Conservation (phyloP, 2,329 filamentous ascomycete genomes). For the Trichoderma asperellum region DNA sequence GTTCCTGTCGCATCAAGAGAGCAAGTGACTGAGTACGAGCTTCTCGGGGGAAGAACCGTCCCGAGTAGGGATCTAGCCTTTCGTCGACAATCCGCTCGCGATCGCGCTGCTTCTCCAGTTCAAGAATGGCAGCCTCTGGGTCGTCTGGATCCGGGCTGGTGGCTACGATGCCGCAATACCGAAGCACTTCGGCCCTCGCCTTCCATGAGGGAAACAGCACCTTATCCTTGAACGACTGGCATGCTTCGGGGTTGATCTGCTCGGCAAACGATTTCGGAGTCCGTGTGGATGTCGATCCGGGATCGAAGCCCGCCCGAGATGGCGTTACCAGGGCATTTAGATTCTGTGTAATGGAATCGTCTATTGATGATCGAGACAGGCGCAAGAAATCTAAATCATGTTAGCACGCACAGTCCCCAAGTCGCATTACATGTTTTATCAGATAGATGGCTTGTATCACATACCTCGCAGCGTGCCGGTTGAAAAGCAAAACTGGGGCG, state of each 20-base stretch:
- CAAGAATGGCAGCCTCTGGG: slow-evolving; percentile 71
- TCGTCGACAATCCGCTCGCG: slow-evolving; percentile 81
- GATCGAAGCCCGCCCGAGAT: slow-evolving; percentile 73
- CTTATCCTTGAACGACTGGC: slow-evolving; percentile 71
- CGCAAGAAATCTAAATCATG: slow-evolving; percentile 81
- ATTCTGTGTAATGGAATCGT: slow-evolving; percentile 92
- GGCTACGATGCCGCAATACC: slow-evolving; percentile 87
- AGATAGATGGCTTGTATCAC: slow-evolving; percentile 30
- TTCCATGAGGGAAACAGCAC: slow-evolving; percentile 91
- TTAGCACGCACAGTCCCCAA: background rate
- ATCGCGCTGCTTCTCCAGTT: slow-evolving; percentile 71
- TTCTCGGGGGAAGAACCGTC: slow-evolving; percentile 78
- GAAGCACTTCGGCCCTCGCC: slow-evolving; percentile 76
- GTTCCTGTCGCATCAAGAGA: slow-evolving; percentile 72
- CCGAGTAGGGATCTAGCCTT: slow-evolving; percentile 88
- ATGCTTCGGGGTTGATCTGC: slow-evolving; percentile 65
- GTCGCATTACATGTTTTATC: background rate
- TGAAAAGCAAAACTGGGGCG: slow-evolving; percentile 79
- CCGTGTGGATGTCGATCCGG: slow-evolving; percentile 71
- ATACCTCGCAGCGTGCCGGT: slow-evolving; percentile 69
- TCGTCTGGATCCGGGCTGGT: slow-evolving; percentile 86
- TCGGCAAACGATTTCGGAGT: slow-evolving; percentile 54
- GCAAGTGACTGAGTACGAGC: slow-evolving; percentile 80
- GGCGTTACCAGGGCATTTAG: slow-evolving; percentile 88
- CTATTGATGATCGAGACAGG: slow-evolving; percentile 79